phyloP scores from a whole-genome alignment of 345 rosid genomes.

The Eucalyptus marginata region DNA sequence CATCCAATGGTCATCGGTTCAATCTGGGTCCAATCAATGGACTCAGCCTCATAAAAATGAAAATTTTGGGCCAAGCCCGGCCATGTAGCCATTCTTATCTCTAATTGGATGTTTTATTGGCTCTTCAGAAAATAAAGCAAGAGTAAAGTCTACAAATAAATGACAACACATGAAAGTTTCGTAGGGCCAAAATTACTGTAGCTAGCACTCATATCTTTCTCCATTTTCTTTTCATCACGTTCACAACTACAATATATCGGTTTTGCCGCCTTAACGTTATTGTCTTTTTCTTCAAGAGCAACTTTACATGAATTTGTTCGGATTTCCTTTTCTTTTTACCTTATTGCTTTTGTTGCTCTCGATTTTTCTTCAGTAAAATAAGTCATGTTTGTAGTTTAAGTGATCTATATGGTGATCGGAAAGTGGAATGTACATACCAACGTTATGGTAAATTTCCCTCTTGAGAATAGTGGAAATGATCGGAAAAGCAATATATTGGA shows the following conservation, averaged over 20 bases:
- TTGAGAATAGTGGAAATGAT: neutral
- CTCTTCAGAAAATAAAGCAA: neutral
- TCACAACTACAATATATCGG: neutral
- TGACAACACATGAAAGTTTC: neutral
- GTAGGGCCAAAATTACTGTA: neutral
- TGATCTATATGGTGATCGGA: neutral
- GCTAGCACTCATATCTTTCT: neutral
- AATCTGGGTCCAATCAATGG: too few relatives aligned
- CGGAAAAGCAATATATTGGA: neutral
- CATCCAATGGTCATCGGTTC: rapidly evolving
- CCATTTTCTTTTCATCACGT: neutral
- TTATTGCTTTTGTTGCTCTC: neutral
- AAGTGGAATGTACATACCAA: neutral
- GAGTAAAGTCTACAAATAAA: neutral
- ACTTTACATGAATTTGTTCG: neutral
- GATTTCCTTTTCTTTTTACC: neutral
- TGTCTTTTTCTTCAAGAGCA: neutral
- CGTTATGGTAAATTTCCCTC: neutral
- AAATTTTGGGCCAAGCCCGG: neutral
- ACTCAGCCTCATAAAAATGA: neutral
- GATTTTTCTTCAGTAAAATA: neutral
- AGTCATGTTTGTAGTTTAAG: neutral
- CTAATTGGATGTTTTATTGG: neutral
- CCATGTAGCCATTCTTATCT: neutral
- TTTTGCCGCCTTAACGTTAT: neutral